A percentile compares a stretch with the other conserved stretches of the same genome.
Evolutionary conservation across 2,329 filamentous ascomycete genomes (phyloP).

Genomic region (Fusarium goolgardi): DNA sequence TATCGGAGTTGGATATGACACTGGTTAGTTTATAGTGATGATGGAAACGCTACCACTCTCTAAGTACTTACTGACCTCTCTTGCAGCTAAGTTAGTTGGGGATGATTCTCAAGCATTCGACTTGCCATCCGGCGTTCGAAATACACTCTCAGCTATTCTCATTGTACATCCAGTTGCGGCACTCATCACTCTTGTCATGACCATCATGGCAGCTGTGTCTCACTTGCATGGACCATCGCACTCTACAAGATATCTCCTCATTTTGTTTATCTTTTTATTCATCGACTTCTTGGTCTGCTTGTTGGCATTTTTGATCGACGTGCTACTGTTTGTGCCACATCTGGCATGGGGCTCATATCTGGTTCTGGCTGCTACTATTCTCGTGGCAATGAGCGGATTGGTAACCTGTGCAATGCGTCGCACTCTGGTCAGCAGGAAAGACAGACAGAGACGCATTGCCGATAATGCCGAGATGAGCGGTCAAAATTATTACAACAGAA

Average conservation of each 20-base stretch:
- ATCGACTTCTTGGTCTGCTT: conserved; percentile 86
- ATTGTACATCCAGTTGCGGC: conserved; percentile 94
- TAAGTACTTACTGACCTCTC: conserved; percentile 26
- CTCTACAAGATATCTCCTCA: conserved; percentile 87
- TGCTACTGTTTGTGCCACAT: conserved; percentile 93
- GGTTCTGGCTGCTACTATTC: conserved; percentile 86
- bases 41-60: neutral
- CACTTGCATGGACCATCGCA: conserved; percentile 91
- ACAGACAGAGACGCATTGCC: conserved; percentile 89
- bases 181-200: conserved; percentile 84
- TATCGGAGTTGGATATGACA: conserved; percentile 86
- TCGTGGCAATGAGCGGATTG: conserved; percentile 83
- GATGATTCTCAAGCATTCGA: conserved; percentile 63
- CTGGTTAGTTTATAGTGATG: conserved; percentile 67
- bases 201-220: conserved; percentile 80
- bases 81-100: conserved; percentile 42
- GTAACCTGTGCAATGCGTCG: conserved; percentile 95
- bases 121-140: conserved; percentile 63
- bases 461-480: conserved; percentile 98
- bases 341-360: conserved; percentile 95
- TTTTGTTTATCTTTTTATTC: conserved; percentile 86
- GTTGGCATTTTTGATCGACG: conserved; percentile 91
- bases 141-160: conserved; percentile 84
- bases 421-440: conserved; percentile 89
- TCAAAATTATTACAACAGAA: conserved; percentile 85